A percentile compares a stretch with the other conserved stretches of the same genome.
These are phyloP conservation scores for Fraxinus platypoda DNA, from an alignment of 305 asterid species.

Conservation along the genomic window DNA sequence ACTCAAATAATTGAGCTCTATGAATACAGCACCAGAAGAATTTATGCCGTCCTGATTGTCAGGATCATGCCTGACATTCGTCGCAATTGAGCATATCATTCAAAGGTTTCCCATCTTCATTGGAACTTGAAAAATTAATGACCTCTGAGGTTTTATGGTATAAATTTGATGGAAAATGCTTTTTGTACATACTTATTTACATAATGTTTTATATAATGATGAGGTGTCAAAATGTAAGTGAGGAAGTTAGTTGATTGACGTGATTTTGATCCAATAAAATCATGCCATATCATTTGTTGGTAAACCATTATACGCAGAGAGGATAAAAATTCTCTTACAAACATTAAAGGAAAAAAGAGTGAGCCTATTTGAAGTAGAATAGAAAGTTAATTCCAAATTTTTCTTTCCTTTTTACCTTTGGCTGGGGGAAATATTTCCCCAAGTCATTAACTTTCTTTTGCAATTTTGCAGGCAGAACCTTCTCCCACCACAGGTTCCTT, in stretches of 20 bases:
- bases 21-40: slow-evolving; percentile 22
- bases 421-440: slow-evolving; percentile 12
- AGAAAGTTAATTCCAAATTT: not conserved
- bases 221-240: not conserved
- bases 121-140: not conserved
- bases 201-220: not conserved
- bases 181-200: not conserved
- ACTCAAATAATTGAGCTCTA: slow-evolving; percentile 24
- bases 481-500: slow-evolving; percentile 97
- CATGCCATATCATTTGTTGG: not conserved
- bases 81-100: slow-evolving; percentile 19
- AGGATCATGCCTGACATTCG: slow-evolving; percentile 17
- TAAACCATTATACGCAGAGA: slow-evolving; percentile 1
- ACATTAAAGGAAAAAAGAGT: not conserved
- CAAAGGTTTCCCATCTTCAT: slow-evolving; percentile 8
- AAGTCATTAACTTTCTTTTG: not conserved
- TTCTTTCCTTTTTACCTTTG: slow-evolving; percentile 16
- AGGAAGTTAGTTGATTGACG: not conserved
- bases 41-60: slow-evolving; percentile 20
- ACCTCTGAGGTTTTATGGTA: slow-evolving; percentile 21
- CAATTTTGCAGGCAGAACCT: slow-evolving; percentile 83
- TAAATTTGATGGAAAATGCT: slow-evolving; percentile 7
- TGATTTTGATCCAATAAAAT: not conserved
- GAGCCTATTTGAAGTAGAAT: slow-evolving; percentile 2
- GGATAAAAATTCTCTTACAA: slow-evolving; percentile 1